A percentile compares a stretch with the other conserved stretches of the same genome.
Evolutionary conservation across 768 basidiomycete species (phyloP).

Genomic region (Calocera cornea): DNA sequence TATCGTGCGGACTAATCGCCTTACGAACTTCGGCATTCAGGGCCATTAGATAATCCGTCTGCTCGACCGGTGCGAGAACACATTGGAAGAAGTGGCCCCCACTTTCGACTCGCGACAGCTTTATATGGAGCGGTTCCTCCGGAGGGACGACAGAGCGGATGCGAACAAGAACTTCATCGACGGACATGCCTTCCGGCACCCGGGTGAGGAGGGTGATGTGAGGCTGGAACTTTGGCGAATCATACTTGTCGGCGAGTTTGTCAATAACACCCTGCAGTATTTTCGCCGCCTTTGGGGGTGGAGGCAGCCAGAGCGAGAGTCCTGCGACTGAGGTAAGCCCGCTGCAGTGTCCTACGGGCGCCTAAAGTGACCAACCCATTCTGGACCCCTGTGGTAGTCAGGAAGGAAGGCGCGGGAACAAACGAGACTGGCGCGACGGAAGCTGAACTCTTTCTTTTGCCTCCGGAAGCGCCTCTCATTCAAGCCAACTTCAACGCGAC

Average conservation of each 20-base stretch:
- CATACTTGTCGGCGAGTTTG: neutral
- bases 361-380: neutral
- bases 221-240: neutral
- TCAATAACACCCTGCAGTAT: neutral
- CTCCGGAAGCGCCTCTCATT: slow-evolving; percentile 3
- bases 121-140: neutral
- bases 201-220: neutral
- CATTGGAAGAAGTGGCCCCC: neutral
- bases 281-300: neutral
- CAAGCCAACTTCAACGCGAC: neutral
- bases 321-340: neutral
- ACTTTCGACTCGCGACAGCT: neutral
- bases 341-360: neutral
- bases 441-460: slow-evolving; percentile 2
- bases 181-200: neutral
- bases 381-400: neutral
- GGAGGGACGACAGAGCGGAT: neutral
- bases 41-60: neutral
- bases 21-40: neutral
- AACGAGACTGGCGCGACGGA: neutral
- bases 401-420: slow-evolving; percentile 1
- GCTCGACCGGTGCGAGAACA: neutral
- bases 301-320: neutral
- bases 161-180: neutral
- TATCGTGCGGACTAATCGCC: neutral